Base-by-base conservation (phyloP, 2,329 filamentous ascomycete genomes). In the Fusarium tupiense region DNA sequence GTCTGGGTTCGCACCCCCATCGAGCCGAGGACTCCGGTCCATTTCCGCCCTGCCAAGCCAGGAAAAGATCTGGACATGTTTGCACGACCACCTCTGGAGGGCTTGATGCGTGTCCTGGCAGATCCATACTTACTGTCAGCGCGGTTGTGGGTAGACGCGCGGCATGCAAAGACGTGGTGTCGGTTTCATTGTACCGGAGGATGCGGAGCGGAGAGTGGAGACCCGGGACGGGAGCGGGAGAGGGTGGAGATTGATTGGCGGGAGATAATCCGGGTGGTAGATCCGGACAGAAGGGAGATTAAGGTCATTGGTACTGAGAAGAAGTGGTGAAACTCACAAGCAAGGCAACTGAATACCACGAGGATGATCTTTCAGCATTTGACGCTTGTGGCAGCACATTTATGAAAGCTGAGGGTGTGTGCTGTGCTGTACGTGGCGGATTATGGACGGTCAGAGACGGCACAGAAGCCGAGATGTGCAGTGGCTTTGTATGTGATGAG, bases 81-180 rank as follows among this genome's bases (percentile, higher is more conserved):
- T 56, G 61, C 70, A n/a, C 76, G 77, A 49, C 76, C 79, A 29
- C 76, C 82, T 76, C 64, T 82, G 31, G 75, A 75, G 64, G 80
- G 82, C 6, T 72, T 88, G 14, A 73, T 87, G 52, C 77, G 79
- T 59, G 76, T 88, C 24, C 75, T 88, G 61, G 78, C 82, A 47
- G 86, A 88, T 65, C 86, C 86, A 54, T 83, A 86, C 53, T 78
- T 88, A 41, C 78, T 84, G 54, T 80, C 71, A 47, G 84, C 83
- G 20, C 79, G 82, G 64, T 73, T 88, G 35, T 78, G 78, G 72
- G 81, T 86, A 44, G 80, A 80, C 61, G 76, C 76, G 26, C 75
- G 73, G 46, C 85, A 86, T 69, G 78, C 79, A 59, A 67, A 73
- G 26, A 76, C 82, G 4, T 86, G 85, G 82, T 87, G 85, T 66